phyloP scores from a whole-genome alignment of 768 basidiomycete genomes.

The Rhizopogon sp. region DNA sequence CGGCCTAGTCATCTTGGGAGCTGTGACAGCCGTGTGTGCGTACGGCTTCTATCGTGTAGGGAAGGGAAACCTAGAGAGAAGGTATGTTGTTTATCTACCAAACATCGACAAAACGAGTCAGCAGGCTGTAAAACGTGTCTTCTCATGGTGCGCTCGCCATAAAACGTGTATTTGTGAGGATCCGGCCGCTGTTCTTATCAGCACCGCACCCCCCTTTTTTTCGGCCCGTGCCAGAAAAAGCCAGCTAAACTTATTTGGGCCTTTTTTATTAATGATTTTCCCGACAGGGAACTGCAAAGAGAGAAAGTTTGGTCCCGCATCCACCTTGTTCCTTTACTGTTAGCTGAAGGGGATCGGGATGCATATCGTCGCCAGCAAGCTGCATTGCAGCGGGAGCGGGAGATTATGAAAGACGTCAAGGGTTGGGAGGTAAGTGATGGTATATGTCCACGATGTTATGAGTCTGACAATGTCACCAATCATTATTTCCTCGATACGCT shows the following conservation, averaged over 20 bases:
- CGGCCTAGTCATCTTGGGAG: slow-evolving; percentile 78
- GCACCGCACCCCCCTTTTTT: slow-evolving; percentile 18
- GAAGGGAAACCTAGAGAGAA: slow-evolving; percentile 86
- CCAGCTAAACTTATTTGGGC: slow-evolving; percentile 40
- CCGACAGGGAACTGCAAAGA: slow-evolving; percentile 80
- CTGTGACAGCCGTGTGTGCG: slow-evolving; percentile 79
- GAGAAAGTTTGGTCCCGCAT: slow-evolving; percentile 96
- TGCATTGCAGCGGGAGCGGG: slow-evolving; percentile 71
- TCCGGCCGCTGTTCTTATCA: slow-evolving; percentile 42
- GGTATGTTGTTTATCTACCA: slow-evolving; percentile 50
- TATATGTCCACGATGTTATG: slow-evolving; percentile 17
- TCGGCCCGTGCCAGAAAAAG: slow-evolving; percentile 40
- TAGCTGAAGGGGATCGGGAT: slow-evolving; percentile 94
- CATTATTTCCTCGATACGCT: slow-evolving; percentile 12
- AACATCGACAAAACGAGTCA: slow-evolving; percentile 34
- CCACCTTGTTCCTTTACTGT: slow-evolving; percentile 84
- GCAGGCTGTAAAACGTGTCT: slow-evolving; percentile 67
- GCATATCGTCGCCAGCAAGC: slow-evolving; percentile 76
- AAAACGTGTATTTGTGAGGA: slow-evolving; percentile 62
- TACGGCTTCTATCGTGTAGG: slow-evolving; percentile 93
- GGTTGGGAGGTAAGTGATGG: slow-evolving; percentile 83
- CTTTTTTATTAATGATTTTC: slow-evolving; percentile 22
- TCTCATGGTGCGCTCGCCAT: slow-evolving; percentile 50
- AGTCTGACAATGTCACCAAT: slow-evolving; percentile 17
- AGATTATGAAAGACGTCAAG: slow-evolving; percentile 91